Evolutionary conservation across 73 alveolate genomes (phyloP), one percentile per base, ranked within the genome.

Genomic region (Paraurostyla sp.): DNA sequence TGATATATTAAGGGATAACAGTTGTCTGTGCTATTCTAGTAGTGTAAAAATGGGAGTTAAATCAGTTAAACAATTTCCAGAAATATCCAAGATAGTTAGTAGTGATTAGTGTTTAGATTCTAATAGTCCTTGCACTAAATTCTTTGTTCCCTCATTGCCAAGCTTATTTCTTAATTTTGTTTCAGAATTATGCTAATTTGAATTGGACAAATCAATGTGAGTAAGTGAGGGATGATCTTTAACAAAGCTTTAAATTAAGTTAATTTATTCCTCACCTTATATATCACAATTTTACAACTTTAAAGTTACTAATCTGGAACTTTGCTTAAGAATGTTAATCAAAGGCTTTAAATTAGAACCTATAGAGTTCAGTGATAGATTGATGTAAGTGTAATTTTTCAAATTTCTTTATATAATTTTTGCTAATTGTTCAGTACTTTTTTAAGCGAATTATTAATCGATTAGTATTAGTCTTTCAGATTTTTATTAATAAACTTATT

Each of bases 211-310:
- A 27, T 60, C 78, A 30, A 60, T 60, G 7, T 6, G 4, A 6
- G 49, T 25, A 7, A 60, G 32, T 9, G 78, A 60, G 3, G 78
- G 78, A 60, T 60, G 78, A 60, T 60, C 78, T 60, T 60, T 60
- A 6, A 60, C 32, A 9, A 60, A 33, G 50, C 7, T 13, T 13
- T 32, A 9, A 16, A 60, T 3, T 3, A 27, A 13, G n/a, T n/a
- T n/a, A 6, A 13, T 32, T 30, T 6, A 60, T 6, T 60, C 78
- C 22, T 60, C 78, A 6, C 50, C 45, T 9, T 7, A 3, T 3
- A 60, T 60, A 13, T 30, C 9, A 27, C 32, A 29, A 27, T 60
- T 60, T 60, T 60, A 60, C 3, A 60, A 50, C 45, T 60, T 60
- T 60, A 60, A 33, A 9, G 78, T 3, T 9, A 60, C 78, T 9